These are phyloP conservation scores for Candida incommunis DNA, from an alignment of 805 yeast genomes.

Conservation along the genomic window DNA sequence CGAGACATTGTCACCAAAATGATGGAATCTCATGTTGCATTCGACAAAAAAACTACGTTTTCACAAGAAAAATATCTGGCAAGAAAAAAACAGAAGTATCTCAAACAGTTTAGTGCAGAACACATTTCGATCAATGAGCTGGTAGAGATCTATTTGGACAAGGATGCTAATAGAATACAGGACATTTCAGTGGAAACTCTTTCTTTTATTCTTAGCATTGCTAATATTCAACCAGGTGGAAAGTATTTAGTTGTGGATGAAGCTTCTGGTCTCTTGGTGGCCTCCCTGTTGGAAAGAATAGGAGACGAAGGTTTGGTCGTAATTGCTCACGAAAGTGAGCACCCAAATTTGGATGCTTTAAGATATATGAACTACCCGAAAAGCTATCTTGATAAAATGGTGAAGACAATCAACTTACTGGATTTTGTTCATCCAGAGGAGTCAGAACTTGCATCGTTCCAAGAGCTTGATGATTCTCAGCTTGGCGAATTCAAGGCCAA, in stretches of 20 bases:
- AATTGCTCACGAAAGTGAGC: slow-evolving; percentile 84
- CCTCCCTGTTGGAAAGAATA: slow-evolving; percentile 84
- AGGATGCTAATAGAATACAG: slow-evolving; percentile 55
- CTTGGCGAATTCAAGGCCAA: slow-evolving; percentile 40
- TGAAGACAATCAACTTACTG: slow-evolving; percentile 59
- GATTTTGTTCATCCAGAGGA: slow-evolving; percentile 74
- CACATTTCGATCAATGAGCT: slow-evolving; percentile 57
- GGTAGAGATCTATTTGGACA: slow-evolving; percentile 60
- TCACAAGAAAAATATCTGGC: slow-evolving; percentile 87
- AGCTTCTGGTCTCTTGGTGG: slow-evolving; percentile 81
- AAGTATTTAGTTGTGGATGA: slow-evolving; percentile 80
- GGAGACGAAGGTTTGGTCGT: slow-evolving; percentile 55
- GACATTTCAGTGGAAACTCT: slow-evolving; percentile 79
- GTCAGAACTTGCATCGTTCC: slow-evolving; percentile 30
- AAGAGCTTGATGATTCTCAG: slow-evolving; percentile 32
- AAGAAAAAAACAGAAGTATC: slow-evolving; percentile 83
- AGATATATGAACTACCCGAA: slow-evolving; percentile 46
- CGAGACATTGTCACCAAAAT: slow-evolving; percentile 69
- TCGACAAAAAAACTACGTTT: slow-evolving; percentile 74
- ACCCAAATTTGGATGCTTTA: slow-evolving; percentile 63
- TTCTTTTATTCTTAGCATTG: slow-evolving; percentile 63
- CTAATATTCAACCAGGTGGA: slow-evolving; percentile 81
- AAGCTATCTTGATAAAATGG: slow-evolving; percentile 35
- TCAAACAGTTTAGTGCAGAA: slow-evolving; percentile 73
- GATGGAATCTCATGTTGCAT: slow-evolving; percentile 71